Evolutionary conservation across 2,329 filamentous ascomycete genomes (phyloP), one percentile per base, ranked within the genome.

Genomic region (Hypoxylon sp.): DNA sequence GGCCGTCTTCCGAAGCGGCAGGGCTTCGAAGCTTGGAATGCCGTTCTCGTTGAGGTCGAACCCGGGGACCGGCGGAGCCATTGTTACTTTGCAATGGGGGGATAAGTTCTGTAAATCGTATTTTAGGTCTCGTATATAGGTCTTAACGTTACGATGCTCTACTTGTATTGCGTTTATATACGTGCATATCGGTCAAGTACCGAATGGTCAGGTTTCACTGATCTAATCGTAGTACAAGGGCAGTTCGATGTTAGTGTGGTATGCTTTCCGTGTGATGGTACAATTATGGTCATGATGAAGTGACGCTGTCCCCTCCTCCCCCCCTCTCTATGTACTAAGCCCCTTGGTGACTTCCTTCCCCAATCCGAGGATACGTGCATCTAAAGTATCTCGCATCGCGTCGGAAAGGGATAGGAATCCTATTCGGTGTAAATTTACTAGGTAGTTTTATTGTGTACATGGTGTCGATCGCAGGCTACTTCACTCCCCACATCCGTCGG

Each of bases 11-110:
- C 75, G 69, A 16, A 81, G 60, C 1, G 79, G 78, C 0, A 81
- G 72, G 19, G 71, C 71, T 9, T 75, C 72, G 63, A 78, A 81
- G 19, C 69, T 64, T 11, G 78, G 78, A 29, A 80, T 72, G 46
- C 71, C 71, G 55, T 74, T 73, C 25, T 66, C 64, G 57, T 74
- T 74, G 12, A 72, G 59, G 55, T 67, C 66, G 58, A 67, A 61
- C 15, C 59, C 62, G 25, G 63, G 25, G 12, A 51, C 59, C 0
- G 65, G 55, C 4, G 63, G 62, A 7, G 65, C 61, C 65, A 66
- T 69, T 17, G 12, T 56, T 41, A n/a, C n/a, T 25, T 25, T 25
- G n/a, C n/a, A n/a, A n/a, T n/a, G n/a, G n/a, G n/a, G n/a, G n/a
- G n/a, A n/a, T n/a, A n/a, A n/a, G n/a, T n/a, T n/a, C n/a, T n/a